These are phyloP conservation scores for Lachancea nothofagi DNA, from an alignment of 805 yeast genomes.

Conservation along the genomic window DNA sequence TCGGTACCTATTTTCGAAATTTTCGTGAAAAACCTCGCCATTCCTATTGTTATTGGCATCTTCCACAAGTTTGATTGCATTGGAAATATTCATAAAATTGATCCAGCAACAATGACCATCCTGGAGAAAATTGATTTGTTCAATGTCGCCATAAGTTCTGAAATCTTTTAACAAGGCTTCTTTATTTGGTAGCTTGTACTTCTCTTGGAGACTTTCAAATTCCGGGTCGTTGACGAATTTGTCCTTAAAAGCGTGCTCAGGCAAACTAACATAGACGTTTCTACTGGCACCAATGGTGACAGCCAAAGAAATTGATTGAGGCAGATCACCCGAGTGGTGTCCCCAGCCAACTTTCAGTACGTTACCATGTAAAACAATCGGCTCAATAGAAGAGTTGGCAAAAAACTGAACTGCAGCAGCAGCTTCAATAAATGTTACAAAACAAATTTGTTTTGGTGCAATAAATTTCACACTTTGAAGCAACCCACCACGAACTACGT, in stretches of 20 bases:
- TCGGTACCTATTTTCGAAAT: constrained; percentile 43
- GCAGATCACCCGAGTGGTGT: constrained; percentile 58
- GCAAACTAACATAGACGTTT: constrained; percentile 67
- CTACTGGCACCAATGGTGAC: constrained; percentile 72
- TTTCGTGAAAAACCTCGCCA: constrained; percentile 34
- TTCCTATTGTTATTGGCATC: constrained; percentile 41
- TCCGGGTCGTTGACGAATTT: constrained; percentile 31
- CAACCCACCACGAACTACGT: constrained; percentile 72
- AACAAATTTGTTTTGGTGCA: constrained; percentile 54
- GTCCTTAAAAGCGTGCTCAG: constrained; percentile 38
- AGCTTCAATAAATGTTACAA: constrained; percentile 63
- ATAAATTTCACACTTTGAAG: constrained; percentile 52
- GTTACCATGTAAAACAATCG: constrained; percentile 55
- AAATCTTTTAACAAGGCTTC: constrained; percentile 54
- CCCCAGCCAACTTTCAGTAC: constrained; percentile 69
- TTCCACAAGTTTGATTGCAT: constrained; percentile 61
- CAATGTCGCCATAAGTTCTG: constrained; percentile 60
- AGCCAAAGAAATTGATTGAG: constrained; percentile 50
- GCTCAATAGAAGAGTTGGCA: constrained; percentile 53
- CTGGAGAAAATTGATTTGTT: constrained; percentile 67
- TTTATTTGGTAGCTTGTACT: constrained; percentile 40
- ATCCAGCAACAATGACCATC: constrained; percentile 71
- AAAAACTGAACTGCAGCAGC: constrained; percentile 61
- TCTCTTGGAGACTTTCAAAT: constrained; percentile 27
- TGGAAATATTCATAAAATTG: constrained; percentile 57